Evolutionary conservation across 345 rosid species (phyloP), one percentile per base, ranked within the genome.

Genomic region (Sonneratia caseolaris): DNA sequence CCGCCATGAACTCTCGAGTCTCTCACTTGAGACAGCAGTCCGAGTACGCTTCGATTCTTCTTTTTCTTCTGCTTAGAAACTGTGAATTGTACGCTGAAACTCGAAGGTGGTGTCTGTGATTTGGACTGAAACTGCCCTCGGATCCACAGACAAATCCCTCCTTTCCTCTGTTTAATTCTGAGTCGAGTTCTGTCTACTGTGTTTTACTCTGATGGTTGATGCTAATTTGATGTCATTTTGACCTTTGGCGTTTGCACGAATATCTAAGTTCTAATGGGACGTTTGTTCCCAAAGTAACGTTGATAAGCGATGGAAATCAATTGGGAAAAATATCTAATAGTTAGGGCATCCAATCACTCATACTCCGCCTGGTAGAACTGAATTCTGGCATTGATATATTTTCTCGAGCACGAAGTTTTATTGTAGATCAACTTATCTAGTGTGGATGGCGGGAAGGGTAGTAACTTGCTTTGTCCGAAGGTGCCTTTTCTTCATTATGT

Each of bases 1-100:
- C 73, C n/a, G 98, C 96, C 40, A 83, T 90, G 89, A 86, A 75
- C 75, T 80, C 95, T 75, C 93, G 96, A 65, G 82, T 84, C 75
- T 37, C 82, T 37, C 82, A 89, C 84, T 85, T 94, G 81, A 84
- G 80, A 76, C 79, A 83, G 37, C 82, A 84, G 80, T 76, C 98
- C 81, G 90, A 94, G 98, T 91, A 79, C 53, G 56, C 40, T 2
- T 68, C 61, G 61, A 56, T 66, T 67, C 7, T 47, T 47, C 51
- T 47, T 47, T 47, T 42, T 4, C 45, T 42, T 71, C 74, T 22
- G 24, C 61, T 47, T 40, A 49, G 65, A 55, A 19, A 18, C n/a
- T 53, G 22, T 21, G 15, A 53, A 8, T 53, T 18, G 59, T 18
- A 53, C 8, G 22, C 59, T 53, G 59, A 53, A 53, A 4, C 59